Percentiles rank a stretch among this genome's conserved stretches.
Conservation (phyloP, 768 basidiomycete genomes). For the Goffeauzyma gilvescens region DNA sequence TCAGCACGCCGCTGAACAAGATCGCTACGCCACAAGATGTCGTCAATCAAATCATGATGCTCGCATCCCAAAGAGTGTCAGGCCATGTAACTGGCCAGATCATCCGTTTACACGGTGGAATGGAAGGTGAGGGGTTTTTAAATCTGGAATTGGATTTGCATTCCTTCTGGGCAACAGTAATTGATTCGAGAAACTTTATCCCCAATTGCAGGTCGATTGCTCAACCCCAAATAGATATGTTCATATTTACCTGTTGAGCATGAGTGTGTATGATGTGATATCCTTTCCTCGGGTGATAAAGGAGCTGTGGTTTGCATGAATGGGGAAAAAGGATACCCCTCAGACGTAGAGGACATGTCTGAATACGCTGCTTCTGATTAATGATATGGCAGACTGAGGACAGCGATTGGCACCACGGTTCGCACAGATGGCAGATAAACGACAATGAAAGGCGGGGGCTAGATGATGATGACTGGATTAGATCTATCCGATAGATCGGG, state of each 20-base stretch:
- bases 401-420: too few relatives aligned
- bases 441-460: too few relatives aligned
- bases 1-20: constrained; percentile 52
- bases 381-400: too few relatives aligned
- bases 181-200: too few relatives aligned
- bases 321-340: not conserved
- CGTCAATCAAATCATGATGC: constrained; percentile 45
- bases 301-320: not conserved
- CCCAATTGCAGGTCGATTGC: not conserved
- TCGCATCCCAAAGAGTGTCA: constrained; percentile 45
- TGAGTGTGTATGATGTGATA: not conserved
- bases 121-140: constrained; percentile 43
- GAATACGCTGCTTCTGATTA: too few relatives aligned
- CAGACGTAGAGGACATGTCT: too few relatives aligned
- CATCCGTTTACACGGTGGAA: constrained; percentile 54
- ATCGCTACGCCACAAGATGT: constrained; percentile 46
- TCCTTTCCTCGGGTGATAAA: not conserved
- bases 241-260: not conserved
- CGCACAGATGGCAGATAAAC: too few relatives aligned
- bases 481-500: too few relatives aligned
- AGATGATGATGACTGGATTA: too few relatives aligned
- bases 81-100: constrained; percentile 55
- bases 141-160: not conserved
- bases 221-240: not conserved
- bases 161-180: not conserved